A percentile compares a stretch with the other conserved stretches of the same genome.
These are phyloP conservation scores for Puccinia triticina DNA, from an alignment of 1,284 basidiomycete species.

Conservation along the genomic window DNA sequence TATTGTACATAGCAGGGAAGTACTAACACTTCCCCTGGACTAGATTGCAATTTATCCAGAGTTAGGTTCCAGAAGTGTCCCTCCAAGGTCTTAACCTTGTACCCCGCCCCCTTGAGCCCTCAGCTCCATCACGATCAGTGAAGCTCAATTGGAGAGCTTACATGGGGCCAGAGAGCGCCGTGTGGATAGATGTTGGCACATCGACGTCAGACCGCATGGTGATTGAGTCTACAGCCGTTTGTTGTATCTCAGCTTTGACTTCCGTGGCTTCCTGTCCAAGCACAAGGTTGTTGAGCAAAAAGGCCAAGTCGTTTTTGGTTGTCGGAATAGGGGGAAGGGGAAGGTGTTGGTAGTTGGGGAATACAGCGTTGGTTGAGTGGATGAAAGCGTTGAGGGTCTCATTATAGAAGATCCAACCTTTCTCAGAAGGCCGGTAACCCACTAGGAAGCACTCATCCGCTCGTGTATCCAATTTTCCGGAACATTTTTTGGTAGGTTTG, in stretches of 20 bases:
- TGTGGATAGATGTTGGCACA: not conserved
- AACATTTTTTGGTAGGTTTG: not conserved
- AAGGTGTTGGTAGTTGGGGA: not conserved
- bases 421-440: not conserved
- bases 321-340: not conserved
- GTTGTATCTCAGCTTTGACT: not conserved
- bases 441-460: slow-evolving; percentile 14
- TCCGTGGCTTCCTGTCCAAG: slow-evolving; percentile 11
- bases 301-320: not conserved
- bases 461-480: not conserved
- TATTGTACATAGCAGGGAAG: no score
- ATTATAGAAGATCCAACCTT: slow-evolving; percentile 36
- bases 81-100: no score
- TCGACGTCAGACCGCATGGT: not conserved
- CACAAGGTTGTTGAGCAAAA: not conserved
- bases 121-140: no score
- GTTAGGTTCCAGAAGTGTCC: no score
- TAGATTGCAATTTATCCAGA: no score
- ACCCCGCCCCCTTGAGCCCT: no score
- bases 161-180: not conserved
- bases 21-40: no score
- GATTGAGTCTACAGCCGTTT: not conserved
- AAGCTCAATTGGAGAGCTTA: no score
- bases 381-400: not conserved
- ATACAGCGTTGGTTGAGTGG: not conserved